A percentile compares a stretch with the other conserved stretches of the same genome.
These are phyloP conservation scores for Auricularia cornea DNA, from an alignment of 768 basidiomycete species.

Conservation along the genomic window DNA sequence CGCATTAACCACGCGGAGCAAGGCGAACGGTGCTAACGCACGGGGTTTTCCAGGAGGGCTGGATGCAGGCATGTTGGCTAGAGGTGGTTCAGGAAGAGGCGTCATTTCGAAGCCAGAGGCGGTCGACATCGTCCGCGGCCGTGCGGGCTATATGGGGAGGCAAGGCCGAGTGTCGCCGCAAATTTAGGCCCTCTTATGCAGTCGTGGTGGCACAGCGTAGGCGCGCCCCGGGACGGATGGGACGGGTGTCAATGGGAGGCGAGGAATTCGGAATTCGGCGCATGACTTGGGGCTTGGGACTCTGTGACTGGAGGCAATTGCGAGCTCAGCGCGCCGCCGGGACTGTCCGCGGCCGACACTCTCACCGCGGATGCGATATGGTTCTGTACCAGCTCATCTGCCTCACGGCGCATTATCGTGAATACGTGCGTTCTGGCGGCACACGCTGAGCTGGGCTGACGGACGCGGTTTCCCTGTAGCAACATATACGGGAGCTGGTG, in stretches of 20 bases:
- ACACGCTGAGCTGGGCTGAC: no score
- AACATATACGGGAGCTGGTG: constrained; percentile 68
- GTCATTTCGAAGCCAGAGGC: no score
- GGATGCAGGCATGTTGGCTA: not conserved
- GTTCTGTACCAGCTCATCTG: constrained; percentile 85
- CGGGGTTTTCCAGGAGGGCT: not conserved
- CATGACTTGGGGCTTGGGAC: no score
- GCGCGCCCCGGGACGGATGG: not conserved
- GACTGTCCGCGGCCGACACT: no score
- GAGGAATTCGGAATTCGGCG: not conserved
- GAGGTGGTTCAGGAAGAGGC: no score
- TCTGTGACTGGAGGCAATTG: no score
- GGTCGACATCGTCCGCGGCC: no score
- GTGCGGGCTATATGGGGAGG: no score
- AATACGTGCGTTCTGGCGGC: constrained; percentile 54
- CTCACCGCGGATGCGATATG: constrained; percentile 55
- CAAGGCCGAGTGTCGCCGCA: no score
- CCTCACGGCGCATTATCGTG: constrained; percentile 63
- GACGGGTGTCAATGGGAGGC: not conserved
- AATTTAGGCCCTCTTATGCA: not conserved
- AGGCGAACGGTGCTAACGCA: not conserved
- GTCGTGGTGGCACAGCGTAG: not conserved
- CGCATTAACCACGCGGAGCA: not conserved
- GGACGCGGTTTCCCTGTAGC: constrained; percentile 32
- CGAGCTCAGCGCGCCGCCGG: no score